These are phyloP conservation scores for Meira nashicola DNA, from an alignment of 1,284 basidiomycete species.

Conservation along the genomic window DNA sequence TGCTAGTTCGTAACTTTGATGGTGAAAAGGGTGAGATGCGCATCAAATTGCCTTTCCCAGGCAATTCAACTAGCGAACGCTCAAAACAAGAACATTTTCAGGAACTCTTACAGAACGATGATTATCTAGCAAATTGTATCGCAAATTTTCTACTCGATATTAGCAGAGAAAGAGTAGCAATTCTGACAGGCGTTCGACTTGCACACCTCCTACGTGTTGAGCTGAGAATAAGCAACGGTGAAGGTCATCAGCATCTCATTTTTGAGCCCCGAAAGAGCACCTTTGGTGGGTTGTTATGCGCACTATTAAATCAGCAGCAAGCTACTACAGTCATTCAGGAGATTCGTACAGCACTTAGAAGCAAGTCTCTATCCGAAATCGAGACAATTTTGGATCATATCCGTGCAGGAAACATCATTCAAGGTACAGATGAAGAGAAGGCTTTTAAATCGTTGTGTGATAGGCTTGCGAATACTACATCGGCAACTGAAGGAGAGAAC, in stretches of 20 bases:
- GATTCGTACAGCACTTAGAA: too few relatives aligned
- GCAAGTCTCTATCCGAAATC: too few relatives aligned
- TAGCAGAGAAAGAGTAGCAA: background rate
- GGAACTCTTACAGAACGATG: background rate
- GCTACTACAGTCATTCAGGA: too few relatives aligned
- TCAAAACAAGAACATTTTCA: background rate
- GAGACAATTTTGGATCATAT: background rate
- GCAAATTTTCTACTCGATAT: background rate
- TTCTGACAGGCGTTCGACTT: background rate
- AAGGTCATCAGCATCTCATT: too few relatives aligned
- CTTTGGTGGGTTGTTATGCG: too few relatives aligned
- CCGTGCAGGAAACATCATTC: background rate
- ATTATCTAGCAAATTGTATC: background rate
- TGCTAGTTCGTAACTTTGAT: background rate
- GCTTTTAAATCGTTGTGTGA: background rate
- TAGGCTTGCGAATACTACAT: background rate
- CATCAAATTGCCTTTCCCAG: background rate
- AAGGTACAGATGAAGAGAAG: background rate
- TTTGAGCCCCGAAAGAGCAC: too few relatives aligned
- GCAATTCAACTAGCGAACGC: too few relatives aligned
- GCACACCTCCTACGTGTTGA: too few relatives aligned
- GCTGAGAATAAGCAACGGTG: too few relatives aligned
- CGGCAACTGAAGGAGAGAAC: background rate
- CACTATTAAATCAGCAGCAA: too few relatives aligned
- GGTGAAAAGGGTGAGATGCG: background rate